phyloP scores from a whole-genome alignment of 31 red algal genomes.

The Asparagopsis taxiformis region DNA sequence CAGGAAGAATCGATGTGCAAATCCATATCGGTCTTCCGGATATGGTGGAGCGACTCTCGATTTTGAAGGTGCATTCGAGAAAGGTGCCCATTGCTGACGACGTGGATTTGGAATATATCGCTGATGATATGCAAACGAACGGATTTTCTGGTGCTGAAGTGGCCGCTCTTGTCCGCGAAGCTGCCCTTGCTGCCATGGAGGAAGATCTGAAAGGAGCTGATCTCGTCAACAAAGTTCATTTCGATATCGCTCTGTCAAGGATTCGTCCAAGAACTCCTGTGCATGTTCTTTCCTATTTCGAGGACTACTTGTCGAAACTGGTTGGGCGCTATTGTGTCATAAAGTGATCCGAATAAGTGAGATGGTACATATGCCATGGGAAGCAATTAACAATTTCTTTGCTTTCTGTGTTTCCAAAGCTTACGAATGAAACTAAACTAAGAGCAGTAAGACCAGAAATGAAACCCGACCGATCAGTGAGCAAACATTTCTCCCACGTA shows the following conservation, averaged over 20 bases:
- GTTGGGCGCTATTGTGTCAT: background rate
- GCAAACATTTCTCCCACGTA: background rate
- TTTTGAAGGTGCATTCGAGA: constrained; percentile 61
- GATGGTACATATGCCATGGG: too few relatives aligned
- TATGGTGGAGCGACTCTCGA: constrained; percentile 48
- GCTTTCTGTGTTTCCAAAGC: too few relatives aligned
- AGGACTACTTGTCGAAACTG: constrained; percentile 19
- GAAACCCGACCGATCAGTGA: too few relatives aligned
- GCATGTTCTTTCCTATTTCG: constrained; percentile 43
- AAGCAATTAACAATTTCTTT: too few relatives aligned
- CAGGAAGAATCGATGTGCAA: constrained; percentile 83
- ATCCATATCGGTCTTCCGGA: constrained; percentile 82
- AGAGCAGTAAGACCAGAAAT: too few relatives aligned
- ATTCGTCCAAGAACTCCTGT: constrained; percentile 44
- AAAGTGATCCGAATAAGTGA: too few relatives aligned
- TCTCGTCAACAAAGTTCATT: constrained; percentile 34
- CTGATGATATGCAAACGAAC: background rate
- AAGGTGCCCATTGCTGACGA: constrained; percentile 55
- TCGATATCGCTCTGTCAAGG: constrained; percentile 37
- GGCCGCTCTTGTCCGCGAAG: constrained; percentile 69
- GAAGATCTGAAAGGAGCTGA: constrained; percentile 17
- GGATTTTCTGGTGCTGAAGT: constrained; percentile 82
- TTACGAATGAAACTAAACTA: too few relatives aligned
- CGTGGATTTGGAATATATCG: constrained; percentile 45
- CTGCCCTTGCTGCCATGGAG: constrained; percentile 59